Evolutionary conservation across 768 basidiomycete genomes (phyloP), one percentile per base, ranked within the genome.

Genomic region (Podaxis sp.): DNA sequence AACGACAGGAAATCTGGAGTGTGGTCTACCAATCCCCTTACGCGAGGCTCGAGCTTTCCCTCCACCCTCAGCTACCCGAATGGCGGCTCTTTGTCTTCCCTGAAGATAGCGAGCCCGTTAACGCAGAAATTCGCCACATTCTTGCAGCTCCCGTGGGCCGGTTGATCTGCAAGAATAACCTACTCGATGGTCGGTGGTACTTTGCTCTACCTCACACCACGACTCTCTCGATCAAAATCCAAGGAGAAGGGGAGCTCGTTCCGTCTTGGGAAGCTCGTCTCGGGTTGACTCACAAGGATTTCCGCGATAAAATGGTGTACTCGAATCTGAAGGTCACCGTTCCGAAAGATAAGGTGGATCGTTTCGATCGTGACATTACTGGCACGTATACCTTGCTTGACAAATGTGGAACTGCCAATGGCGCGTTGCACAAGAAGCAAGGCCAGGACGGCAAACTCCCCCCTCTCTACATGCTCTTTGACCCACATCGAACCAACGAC

Each of bases 1-100:
- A 91, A 73, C 88, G 96, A 33, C 94, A 96, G 72, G 89, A 91
- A 64, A 85, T 89, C 36, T 98, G 96, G 96, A 85, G 84, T 24
- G 92, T 84, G 1, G 77, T 87, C 19, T 97, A 91, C 74, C 85
- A 87, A 66, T 91, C 92, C 0, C 77, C 89, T 0, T 72, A 79
- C 2, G 94, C 89, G 9, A 77, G 74, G 2, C 82, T 96, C 49
- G 91, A 96, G 69, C 81, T 97, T 15, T 81, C 85, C 57, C 80
- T 98, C 12, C 85, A 94, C 69, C 86, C 85, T 40, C 82, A 82
- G 68, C 87, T 87, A 63, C 86, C 91, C 1, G 91, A 96, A 73
- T 97, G 95, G 96, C 84, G 91, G 12, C 75, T 98, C 12, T 96
- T 86, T 63, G 93, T 85, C 24, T 80, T 84, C 59, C 86, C 95